These are phyloP conservation scores for Hanseniaspora clermontiae DNA, from an alignment of 805 yeast species.

Conservation along the genomic window DNA sequence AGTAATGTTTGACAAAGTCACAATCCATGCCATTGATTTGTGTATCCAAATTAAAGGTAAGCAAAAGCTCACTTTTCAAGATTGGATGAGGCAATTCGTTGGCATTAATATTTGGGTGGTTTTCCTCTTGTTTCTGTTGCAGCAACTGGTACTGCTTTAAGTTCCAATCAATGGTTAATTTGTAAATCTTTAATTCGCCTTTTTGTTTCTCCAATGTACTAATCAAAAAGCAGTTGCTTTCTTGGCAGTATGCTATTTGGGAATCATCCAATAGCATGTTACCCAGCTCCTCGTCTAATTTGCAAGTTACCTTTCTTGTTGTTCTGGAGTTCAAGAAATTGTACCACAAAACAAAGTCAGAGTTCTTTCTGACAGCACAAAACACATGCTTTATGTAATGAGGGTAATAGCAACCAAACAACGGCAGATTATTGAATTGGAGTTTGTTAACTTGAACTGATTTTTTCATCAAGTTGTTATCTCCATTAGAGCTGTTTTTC, in stretches of 20 bases:
- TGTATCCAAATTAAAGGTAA: slow-evolving; percentile 20
- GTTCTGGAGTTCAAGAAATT: slow-evolving; percentile 30
- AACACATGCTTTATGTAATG: slow-evolving; percentile 30
- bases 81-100: slow-evolving; percentile 25
- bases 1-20: slow-evolving; percentile 20
- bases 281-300: slow-evolving; percentile 22
- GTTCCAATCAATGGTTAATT: slow-evolving; percentile 26
- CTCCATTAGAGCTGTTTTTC: not conserved
- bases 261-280: slow-evolving; percentile 24
- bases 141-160: slow-evolving; percentile 13
- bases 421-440: slow-evolving; percentile 26
- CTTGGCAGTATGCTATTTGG: slow-evolving; percentile 25
- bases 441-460: slow-evolving; percentile 19
- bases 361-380: slow-evolving; percentile 26
- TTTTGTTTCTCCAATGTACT: slow-evolving; percentile 23
- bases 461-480: not conserved
- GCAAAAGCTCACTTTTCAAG: slow-evolving; percentile 21
- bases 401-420: slow-evolving; percentile 28
- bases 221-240: slow-evolving; percentile 25
- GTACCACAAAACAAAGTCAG: slow-evolving; percentile 29
- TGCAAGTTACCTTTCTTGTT: slow-evolving; percentile 27
- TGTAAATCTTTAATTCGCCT: slow-evolving; percentile 23
- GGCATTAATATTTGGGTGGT: slow-evolving; percentile 18
- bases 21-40: slow-evolving; percentile 20
- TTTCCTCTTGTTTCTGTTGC: slow-evolving; percentile 11